Conservation (phyloP, 306 rosid genomes). For the Alnus rubra region DNA sequence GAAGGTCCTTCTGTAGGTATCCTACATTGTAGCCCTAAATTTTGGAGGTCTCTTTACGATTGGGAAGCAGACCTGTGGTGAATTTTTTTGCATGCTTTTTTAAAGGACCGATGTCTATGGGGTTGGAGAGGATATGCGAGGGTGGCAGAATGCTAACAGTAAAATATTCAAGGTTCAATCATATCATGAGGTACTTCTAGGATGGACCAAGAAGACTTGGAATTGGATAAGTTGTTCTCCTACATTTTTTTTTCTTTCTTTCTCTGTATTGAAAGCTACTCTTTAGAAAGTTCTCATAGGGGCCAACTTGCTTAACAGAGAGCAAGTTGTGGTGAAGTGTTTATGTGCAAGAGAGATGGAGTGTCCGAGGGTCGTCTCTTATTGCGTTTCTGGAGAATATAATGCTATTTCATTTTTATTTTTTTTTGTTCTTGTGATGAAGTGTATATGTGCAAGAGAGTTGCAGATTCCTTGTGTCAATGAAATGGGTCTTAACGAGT, state of each 20-base stretch:
- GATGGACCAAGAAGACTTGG: not conserved
- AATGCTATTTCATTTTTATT: too few species aligned
- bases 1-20: not conserved
- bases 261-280: too few species aligned
- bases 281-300: not conserved
- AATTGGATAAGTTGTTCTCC: not conserved
- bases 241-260: not conserved
- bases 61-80: not conserved
- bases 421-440: too few species aligned
- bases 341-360: too few species aligned
- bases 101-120: not conserved
- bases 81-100: not conserved
- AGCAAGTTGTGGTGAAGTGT: too few species aligned
- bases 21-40: not conserved
- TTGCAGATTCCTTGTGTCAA: not conserved
- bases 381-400: too few species aligned
- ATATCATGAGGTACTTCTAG: not conserved
- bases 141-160: not conserved
- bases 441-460: too few species aligned
- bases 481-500: not conserved
- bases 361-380: too few species aligned
- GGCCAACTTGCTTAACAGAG: not conserved
- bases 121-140: constrained; percentile 1
- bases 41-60: not conserved
- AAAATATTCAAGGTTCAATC: not conserved